Percentiles rank a stretch among this genome's conserved stretches.
These are phyloP conservation scores for Capsicum pubescens DNA, from an alignment of 257 asterid species.

Conservation along the genomic window DNA sequence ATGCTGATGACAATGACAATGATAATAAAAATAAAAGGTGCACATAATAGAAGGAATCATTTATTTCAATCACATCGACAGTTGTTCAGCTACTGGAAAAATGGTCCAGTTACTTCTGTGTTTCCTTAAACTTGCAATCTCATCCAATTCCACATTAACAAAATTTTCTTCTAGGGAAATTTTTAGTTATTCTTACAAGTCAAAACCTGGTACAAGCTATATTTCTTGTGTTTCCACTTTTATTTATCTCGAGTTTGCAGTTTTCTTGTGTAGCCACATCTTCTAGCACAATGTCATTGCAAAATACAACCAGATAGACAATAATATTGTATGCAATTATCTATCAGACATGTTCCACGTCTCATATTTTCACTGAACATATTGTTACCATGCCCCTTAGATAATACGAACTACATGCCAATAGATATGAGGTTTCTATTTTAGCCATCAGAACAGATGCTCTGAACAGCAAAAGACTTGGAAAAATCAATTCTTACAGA, in stretches of 20 bases:
- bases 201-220: not conserved
- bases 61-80: too few relatives aligned
- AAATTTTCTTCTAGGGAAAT: too few relatives aligned
- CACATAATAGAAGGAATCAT: too few relatives aligned
- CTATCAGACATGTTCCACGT: slow-evolving; percentile 1
- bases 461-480: not conserved
- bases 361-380: too few relatives aligned
- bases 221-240: not conserved
- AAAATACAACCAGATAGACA: not conserved
- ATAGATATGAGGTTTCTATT: slow-evolving; percentile 1
- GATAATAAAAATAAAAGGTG: too few relatives aligned
- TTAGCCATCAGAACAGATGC: not conserved
- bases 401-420: not conserved
- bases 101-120: too few relatives aligned
- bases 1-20: too few relatives aligned
- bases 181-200: not conserved
- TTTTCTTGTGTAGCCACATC: not conserved
- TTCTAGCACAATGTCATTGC: slow-evolving; percentile 8
- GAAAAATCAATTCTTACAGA: not conserved
- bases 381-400: not conserved
- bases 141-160: too few relatives aligned
- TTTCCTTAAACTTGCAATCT: too few relatives aligned
- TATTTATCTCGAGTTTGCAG: not conserved
- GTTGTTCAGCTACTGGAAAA: too few relatives aligned
- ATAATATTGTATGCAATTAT: not conserved